Percentiles rank a stretch among this genome's conserved stretches.
phyloP scores from a whole-genome alignment of 2,329 filamentous ascomycete species.

The Cercospora citrullina region DNA sequence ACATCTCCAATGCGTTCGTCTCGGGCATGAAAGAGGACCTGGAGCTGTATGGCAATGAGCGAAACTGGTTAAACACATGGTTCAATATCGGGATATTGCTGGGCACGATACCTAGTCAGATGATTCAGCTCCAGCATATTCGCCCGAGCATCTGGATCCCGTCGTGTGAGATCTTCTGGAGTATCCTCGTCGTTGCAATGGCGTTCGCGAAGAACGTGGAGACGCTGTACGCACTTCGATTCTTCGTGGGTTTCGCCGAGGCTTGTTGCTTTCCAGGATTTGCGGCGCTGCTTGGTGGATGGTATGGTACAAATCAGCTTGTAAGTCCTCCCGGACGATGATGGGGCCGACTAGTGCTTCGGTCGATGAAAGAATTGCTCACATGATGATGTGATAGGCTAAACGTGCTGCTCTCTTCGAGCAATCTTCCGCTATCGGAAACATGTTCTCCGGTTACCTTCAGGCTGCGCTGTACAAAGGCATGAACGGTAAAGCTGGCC shows the following conservation, averaged over 20 bases:
- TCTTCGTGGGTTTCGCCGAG: constrained; percentile 14
- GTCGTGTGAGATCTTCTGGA: constrained; percentile 51
- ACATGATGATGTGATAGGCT: background rate
- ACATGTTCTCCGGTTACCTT: constrained; percentile 55
- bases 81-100: constrained; percentile 23
- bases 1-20: constrained; percentile 43
- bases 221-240: constrained; percentile 12
- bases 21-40: constrained; percentile 45
- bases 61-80: constrained; percentile 21
- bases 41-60: constrained; percentile 11
- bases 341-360: background rate
- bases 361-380: background rate
- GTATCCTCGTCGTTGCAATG: constrained; percentile 33
- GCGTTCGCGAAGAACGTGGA: constrained; percentile 19
- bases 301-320: constrained; percentile 14
- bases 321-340: background rate
- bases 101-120: constrained; percentile 18
- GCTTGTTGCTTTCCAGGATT: constrained; percentile 13
- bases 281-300: constrained; percentile 15
- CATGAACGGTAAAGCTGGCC: constrained; percentile 42
- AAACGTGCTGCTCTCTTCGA: constrained; percentile 57
- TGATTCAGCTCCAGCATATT: constrained; percentile 50
- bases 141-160: constrained; percentile 53
- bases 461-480: constrained; percentile 54
- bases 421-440: constrained; percentile 47